These are phyloP conservation scores for Azolla pinnata DNA, from an alignment of 75 land plant species.

Conservation along the genomic window DNA sequence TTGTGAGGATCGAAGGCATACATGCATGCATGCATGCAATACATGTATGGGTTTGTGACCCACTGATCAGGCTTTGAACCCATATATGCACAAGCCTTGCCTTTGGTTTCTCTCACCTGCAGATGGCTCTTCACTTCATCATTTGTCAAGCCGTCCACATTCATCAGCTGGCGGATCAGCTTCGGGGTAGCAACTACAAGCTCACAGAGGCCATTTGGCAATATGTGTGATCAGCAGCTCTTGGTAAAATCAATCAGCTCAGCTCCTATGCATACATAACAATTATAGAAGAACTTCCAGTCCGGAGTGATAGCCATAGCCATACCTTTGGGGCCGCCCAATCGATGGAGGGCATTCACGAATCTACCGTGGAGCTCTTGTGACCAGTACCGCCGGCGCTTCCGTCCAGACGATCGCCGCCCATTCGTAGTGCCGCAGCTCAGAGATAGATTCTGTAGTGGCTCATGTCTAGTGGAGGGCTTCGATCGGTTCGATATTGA, in stretches of 20 bases:
- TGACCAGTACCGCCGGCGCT: conserved; percentile 8
- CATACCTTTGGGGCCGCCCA: conserved; percentile 10
- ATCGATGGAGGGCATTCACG: conserved; percentile 8
- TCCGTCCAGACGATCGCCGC: conserved; percentile 1
- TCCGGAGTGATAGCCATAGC: too few relatives aligned
- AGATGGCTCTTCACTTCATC: conserved; percentile 91
- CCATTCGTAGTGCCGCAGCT: too few relatives aligned
- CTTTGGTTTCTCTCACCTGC: conserved; percentile 42
- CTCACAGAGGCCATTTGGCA: too few relatives aligned
- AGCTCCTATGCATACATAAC: too few relatives aligned
- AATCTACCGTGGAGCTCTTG: conserved; percentile 9
- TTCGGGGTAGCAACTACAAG: conserved; percentile 77
- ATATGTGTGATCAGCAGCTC: not conserved
- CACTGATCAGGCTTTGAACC: not conserved
- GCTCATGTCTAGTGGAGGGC: too few relatives aligned
- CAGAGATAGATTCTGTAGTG: too few relatives aligned
- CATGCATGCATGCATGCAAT: too few relatives aligned
- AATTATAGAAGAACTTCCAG: too few relatives aligned
- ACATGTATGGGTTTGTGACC: too few relatives aligned
- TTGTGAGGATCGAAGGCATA: too few relatives aligned
- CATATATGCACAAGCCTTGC: not conserved
- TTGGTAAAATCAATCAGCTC: too few relatives aligned
- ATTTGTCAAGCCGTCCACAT: conserved; percentile 79
- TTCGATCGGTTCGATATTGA: too few relatives aligned
- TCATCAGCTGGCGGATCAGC: conserved; percentile 73